Base-by-base conservation (phyloP, 2,329 filamentous ascomycete species). In the Pseudophaeomoniella oleicola region DNA sequence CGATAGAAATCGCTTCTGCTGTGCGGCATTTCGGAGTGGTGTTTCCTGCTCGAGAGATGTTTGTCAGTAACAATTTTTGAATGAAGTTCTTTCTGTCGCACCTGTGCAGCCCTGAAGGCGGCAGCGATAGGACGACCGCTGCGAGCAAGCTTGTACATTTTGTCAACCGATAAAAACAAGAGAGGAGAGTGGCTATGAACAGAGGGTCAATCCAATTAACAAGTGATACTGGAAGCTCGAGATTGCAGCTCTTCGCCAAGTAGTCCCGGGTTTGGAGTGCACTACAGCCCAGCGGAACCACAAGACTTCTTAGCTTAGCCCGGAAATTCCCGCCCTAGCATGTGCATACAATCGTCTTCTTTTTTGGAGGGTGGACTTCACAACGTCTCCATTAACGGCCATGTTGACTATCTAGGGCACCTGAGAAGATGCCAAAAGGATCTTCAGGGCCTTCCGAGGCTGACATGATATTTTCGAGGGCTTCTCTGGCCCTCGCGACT, bases 131-230 rank as follows among this genome's bases (percentile, higher is more conserved):
- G 79, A 63, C 81, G 75, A 66, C 75, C 81, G n/a, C 22, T 27
- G 67, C 85, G 79, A 59, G 80, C 80, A 60, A 93, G 67, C 65
- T 80, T 90, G 71, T 86, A 92, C 86, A 94, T 94, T 54, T 53
- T 72, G 63, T 27, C 9, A n/a, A 27, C 22, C n/a, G 22, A n/a
- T n/a, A n/a, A 9, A 27, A n/a, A 27, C n/a, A 6, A n/a, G n/a
- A 27, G 22, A 27, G 22, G n/a, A 9, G 22, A n/a, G n/a, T 27
- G 6, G 22, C n/a, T n/a, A n/a, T 27, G 22, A 27, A 9, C 22
- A 9, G 22, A 27, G 22, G 6, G n/a, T 27, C 9, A 27, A n/a
- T 27, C 22, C 22, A 27, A 27, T 27, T 27, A n/a, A 27, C n/a
- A n/a, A 27, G 22, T n/a, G n/a, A 27, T 32, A 32, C 15, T 32